Base-by-base conservation (phyloP, 495 filamentous ascomycete species). In the Hyaloscypha hepaticicola region DNA sequence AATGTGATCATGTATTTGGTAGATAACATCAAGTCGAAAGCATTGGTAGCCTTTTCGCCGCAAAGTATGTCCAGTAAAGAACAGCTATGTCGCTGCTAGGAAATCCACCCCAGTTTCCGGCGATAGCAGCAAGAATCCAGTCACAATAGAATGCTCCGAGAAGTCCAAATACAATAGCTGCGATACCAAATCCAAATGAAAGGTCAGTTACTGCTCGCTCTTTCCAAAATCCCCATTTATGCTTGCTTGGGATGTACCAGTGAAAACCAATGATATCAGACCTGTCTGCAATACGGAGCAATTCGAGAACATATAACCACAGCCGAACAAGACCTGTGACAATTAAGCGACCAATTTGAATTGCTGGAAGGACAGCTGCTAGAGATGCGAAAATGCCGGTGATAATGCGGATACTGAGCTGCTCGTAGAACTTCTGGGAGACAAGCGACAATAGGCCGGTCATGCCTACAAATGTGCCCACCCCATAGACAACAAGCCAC, bases 1-100 rank as follows among this genome's bases (percentile, higher is more conserved):
- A n/a, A n/a, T n/a, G n/a, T n/a, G n/a, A n/a, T n/a, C n/a, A n/a
- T n/a, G n/a, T n/a, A n/a, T n/a, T n/a, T n/a, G n/a, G n/a, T n/a
- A n/a, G n/a, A n/a, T n/a, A n/a, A n/a, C n/a, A n/a, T n/a, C n/a
- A n/a, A n/a, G n/a, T n/a, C 7, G 50, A 52, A 4, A 52, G 50
- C 50, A 52, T 52, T 9, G 50, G 50, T 26, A 56, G n/a, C 19
- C 53, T 56, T 26, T 56, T 56, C 5, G 53, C 53, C 25, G 21
- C 53, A 19, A 31, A 56, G n/a, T 56, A 56, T 2, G n/a, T 7
- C 53, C 53, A 56, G 16, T 22, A 56, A 2, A 56, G 12, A 5
- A 33, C 28, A 25, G 24, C 28, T 31, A 31, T 7, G 12, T 56
- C 19, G 3, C 4, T n/a, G 26, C 5, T n/a, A 4, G 53, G 53